Evolutionary conservation across 768 basidiomycete species (phyloP), one percentile per base, ranked within the genome.

Genomic region (Leucosporidium scottii): DNA sequence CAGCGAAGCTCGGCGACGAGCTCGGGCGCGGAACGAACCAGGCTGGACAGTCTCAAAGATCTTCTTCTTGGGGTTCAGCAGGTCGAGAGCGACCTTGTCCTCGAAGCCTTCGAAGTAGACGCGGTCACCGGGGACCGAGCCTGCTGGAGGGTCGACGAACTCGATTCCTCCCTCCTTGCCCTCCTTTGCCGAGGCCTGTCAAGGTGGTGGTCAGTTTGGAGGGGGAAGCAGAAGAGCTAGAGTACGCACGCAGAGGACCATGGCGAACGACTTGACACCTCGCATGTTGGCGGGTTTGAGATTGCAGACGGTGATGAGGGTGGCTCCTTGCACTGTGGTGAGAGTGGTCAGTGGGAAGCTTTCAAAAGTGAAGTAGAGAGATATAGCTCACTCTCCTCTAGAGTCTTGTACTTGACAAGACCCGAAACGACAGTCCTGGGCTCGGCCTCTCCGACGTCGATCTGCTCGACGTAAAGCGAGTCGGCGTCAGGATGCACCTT

Each of bases 21-120:
- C 13, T 31, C 31, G 25, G 56, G 47, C 62, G 64, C n/a, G 62
- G 36, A 44, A 59, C 79, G 28, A 73, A 87, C 91, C 88, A 60
- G 93, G 92, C 77, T 96, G 96, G 59, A 99, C 85, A 0, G 93
- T 88, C 80, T 99, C 96, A 75, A 97, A 99, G 39, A 98, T 90
- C 81, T 98, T 99, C 82, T 96, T 98, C 81, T 98, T 99, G 18
- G 96, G 96, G 79, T 97, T 97, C 65, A 99, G 82, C 75, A 93
- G 91, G 56, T 73, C 75, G 55, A 74, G 68, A 20, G 73, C 51
- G n/a, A 89, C 83, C 79, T 92, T 89, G 76, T 85, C 93, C 71
- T 90, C 87, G 27, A 84, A 79, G 12, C 93, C 94, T 75, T 98
- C 96, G 71, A 98, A 99, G 81, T 89, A 99, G 28, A 99, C 85